Base-by-base conservation (phyloP, 2,329 filamentous ascomycete species). In the Aspergillus spinulosporus region DNA sequence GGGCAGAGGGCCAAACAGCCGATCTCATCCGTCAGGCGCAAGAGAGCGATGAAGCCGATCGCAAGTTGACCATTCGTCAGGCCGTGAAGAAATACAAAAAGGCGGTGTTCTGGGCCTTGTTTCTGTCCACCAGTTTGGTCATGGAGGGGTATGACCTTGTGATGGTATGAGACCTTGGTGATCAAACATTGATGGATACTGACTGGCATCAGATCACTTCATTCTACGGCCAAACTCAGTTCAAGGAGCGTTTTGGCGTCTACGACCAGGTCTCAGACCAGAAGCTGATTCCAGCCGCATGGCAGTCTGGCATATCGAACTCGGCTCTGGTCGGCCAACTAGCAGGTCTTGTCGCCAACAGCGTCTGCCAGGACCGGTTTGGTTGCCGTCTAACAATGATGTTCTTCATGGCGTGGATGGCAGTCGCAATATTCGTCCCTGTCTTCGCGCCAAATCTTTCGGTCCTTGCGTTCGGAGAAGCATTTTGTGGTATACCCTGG, bases 91-190 rank as follows among this genome's bases (percentile, higher is more conserved):
- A 65, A 15, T 69, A 68, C 58, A 67, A 67, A 9, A 67, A 64
- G 52, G 67, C 67, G 0, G 66, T 67, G 7, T 59, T 63, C 29
- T 69, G 66, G 66, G 65, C 65, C 15, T 54, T 64, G 49, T 58
- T 69, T 6, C 50, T 69, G 14, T 66, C 63, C 3, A 61, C 64
- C n/a, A 68, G 65, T 42, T 58, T 69, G 42, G 62, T 69, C 26
- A 69, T 69, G 67, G 67, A 69, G 46, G 67, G 67, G n/a, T 69
- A 64, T 47, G 59, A 62, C 21, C 32, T 62, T 6, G 58, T 59
- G 3, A 59, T 61, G 14, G 59, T 61, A 14, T 29, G 59, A 9
- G 12, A 11, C 8, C 2, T 12, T 6, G 3, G 4, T 8, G 8
- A 3, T 3, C 11, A 7, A 9, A 15, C 0, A 21, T 21, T 21